phyloP scores from a whole-genome alignment of 1,284 basidiomycete genomes.

The Chalciporus sp. region DNA sequence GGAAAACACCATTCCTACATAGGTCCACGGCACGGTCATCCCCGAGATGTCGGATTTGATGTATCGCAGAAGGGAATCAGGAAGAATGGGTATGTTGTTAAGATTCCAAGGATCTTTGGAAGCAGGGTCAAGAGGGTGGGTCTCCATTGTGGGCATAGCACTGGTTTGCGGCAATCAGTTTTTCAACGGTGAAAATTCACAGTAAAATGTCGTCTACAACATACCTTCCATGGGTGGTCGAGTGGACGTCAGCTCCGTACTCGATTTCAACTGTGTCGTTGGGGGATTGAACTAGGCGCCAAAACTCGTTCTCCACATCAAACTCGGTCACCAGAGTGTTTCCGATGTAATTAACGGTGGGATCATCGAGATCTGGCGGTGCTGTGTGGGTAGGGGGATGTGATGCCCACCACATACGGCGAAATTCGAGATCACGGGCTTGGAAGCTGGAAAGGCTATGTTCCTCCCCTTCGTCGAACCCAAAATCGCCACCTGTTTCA shows the following conservation, averaged over 20 bases:
- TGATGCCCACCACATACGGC: conserved; percentile 83
- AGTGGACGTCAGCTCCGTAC: conserved; percentile 98
- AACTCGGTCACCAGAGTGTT: conserved; percentile 77
- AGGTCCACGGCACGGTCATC: conserved; percentile 99
- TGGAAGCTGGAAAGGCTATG: conserved; percentile 93
- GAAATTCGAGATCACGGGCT: conserved; percentile 87
- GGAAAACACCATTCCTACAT: conserved; percentile 99
- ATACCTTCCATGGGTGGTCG: conserved; percentile 95
- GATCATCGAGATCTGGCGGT: conserved; percentile 43
- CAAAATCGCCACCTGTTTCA: conserved; percentile 95
- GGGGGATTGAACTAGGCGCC: conserved; percentile 90
- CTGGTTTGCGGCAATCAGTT: conserved; percentile 44
- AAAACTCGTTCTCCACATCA: conserved; percentile 95
- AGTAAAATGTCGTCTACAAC: conserved; percentile 24
- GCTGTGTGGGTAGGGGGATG: conserved; percentile 58
- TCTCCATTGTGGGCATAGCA: conserved; percentile 94
- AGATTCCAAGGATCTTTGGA: conserved; percentile 96
- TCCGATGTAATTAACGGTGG: conserved; percentile 61
- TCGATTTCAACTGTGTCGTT: conserved; percentile 96
- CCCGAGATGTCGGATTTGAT: conserved; percentile 99
- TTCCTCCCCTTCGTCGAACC: conserved; percentile 98
- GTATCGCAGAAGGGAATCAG: conserved; percentile 86
- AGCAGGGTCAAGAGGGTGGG: conserved; percentile 85
- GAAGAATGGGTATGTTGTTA: conserved; percentile 93
- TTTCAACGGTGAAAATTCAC: conserved; percentile 34